Evolutionary conservation across 345 rosid species (phyloP).

Genomic region (Nephelium lappaceum): DNA sequence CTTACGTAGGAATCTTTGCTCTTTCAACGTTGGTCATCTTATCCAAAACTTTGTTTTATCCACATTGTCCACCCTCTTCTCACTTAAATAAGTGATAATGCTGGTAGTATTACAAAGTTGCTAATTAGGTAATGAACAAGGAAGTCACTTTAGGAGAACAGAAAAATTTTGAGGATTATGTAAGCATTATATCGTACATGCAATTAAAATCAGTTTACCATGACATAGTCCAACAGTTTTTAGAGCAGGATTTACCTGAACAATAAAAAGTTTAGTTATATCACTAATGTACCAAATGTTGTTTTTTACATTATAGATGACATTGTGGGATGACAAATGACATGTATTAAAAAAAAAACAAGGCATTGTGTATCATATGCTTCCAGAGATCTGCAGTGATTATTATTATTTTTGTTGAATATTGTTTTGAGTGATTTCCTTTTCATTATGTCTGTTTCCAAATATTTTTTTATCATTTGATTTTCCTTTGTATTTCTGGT

Average conservation of each 20-base stretch:
- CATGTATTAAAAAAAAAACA: not conserved
- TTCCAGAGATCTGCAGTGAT: too few species aligned
- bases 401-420: not conserved
- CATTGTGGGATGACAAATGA: not conserved
- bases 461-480: not conserved
- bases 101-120: not conserved
- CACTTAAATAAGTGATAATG: not conserved
- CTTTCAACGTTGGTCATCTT: not conserved
- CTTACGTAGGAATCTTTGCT: not conserved
- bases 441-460: not conserved
- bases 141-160: not conserved
- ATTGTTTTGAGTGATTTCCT: not conserved
- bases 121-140: not conserved
- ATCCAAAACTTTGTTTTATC: too few species aligned
- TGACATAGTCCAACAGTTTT: not conserved
- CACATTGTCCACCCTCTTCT: not conserved
- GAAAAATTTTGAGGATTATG: not conserved
- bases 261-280: too few species aligned
- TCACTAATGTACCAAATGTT: not conserved
- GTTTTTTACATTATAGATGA: not conserved
- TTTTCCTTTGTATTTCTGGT: not conserved
- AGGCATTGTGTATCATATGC: not conserved
- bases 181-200: not conserved
- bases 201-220: not conserved
- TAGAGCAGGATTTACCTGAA: not conserved